Percentiles rank a stretch among this genome's conserved stretches.
Evolutionary conservation across 2,329 filamentous ascomycete genomes (phyloP).

Genomic region (Trichoderma endophyticum): DNA sequence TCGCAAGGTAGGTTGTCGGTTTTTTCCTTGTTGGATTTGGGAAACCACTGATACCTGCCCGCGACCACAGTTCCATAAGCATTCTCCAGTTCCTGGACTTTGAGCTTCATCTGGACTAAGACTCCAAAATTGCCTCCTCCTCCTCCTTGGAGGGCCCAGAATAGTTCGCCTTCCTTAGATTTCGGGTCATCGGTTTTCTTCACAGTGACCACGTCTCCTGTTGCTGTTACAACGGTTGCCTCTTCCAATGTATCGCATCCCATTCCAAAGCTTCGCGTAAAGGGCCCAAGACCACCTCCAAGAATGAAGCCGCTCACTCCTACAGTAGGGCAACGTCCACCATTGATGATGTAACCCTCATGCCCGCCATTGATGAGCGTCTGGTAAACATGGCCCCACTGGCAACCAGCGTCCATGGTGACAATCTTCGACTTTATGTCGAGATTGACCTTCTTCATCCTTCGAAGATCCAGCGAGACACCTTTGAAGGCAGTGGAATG

Average conservation of each 20-base stretch:
- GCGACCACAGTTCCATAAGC: not conserved
- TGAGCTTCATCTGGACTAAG: not conserved
- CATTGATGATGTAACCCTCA: slow-evolving; percentile 27
- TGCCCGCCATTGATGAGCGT: slow-evolving; percentile 22
- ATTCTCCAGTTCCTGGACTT: not conserved
- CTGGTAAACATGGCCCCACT: slow-evolving; percentile 32
- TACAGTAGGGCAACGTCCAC: slow-evolving; percentile 33
- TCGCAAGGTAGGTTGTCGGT: not conserved
- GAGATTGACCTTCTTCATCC: not conserved
- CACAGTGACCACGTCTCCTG: slow-evolving; percentile 25
- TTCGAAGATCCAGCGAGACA: not conserved
- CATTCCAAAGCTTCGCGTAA: slow-evolving; percentile 27
- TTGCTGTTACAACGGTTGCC: slow-evolving; percentile 33
- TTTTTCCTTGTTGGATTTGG: not conserved
- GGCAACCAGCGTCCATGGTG: not conserved
- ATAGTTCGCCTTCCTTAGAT: not conserved
- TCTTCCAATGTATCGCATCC: slow-evolving; percentile 28
- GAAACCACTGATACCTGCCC: not conserved
- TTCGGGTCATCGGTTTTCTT: slow-evolving; percentile 17
- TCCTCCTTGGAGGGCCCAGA: not conserved
- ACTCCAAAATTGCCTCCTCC: not conserved
- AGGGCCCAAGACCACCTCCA: slow-evolving; percentile 33
- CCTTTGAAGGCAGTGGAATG: not conserved
- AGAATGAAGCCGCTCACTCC: slow-evolving; percentile 38
- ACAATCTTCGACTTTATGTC: not conserved